Evolutionary conservation across 768 basidiomycete genomes (phyloP).

Genomic region (Austroboletus eburneus): DNA sequence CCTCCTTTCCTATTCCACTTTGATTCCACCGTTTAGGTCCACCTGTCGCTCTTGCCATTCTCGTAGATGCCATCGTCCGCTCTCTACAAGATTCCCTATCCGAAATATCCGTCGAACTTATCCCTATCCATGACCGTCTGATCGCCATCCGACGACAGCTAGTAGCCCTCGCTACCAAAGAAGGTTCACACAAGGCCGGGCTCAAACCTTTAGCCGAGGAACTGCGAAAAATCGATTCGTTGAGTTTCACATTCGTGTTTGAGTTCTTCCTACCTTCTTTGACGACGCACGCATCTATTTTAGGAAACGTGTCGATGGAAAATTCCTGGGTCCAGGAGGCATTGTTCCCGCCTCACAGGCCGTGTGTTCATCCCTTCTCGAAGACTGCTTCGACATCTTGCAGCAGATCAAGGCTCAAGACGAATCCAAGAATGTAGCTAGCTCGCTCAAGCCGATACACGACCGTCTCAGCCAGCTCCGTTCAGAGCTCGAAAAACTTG

Average conservation of each 20-base stretch:
- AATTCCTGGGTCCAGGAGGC: conserved; percentile 89
- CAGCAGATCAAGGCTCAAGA: conserved; percentile 95
- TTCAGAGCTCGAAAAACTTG: conserved; percentile 84
- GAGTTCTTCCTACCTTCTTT: conserved; percentile 12
- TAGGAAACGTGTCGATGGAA: conserved; percentile 92
- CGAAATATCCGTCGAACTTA: conserved; percentile 83
- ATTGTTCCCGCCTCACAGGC: conserved; percentile 90
- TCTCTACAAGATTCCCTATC: conserved; percentile 82
- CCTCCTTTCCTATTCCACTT: conserved; percentile 7
- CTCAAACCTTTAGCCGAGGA: conserved; percentile 90
- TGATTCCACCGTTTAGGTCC: neutral
- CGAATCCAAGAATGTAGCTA: conserved; percentile 82
- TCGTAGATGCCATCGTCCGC: conserved; percentile 66
- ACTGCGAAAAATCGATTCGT: conserved; percentile 93
- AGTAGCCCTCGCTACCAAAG: conserved; percentile 83
- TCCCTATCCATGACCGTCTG: conserved; percentile 86
- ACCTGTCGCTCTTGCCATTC: neutral
- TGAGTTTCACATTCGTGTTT: conserved; percentile 50
- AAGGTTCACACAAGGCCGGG: conserved; percentile 79
- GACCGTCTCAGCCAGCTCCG: conserved; percentile 87
- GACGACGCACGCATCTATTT: conserved; percentile 1
- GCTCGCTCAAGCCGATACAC: conserved; percentile 85
- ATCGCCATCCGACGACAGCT: conserved; percentile 87
- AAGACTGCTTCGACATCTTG: conserved; percentile 93
- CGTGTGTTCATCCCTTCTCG: conserved; percentile 84